Base-by-base conservation (phyloP, 2,329 filamentous ascomycete genomes). In the Calonectria pseudoturangicola region DNA sequence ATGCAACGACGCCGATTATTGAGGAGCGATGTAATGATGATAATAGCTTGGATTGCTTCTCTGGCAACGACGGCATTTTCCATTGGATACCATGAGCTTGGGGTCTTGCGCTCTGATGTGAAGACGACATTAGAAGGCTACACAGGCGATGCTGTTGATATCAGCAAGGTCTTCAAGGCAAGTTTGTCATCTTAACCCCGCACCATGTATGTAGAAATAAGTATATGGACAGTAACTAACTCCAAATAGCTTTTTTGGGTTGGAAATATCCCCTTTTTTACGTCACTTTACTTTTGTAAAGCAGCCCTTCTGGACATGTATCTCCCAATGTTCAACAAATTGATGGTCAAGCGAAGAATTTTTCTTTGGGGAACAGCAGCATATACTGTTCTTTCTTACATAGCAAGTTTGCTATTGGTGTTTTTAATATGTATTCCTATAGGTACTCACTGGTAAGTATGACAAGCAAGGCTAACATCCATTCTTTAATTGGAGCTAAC, bases 281-380 rank as follows among this genome's bases (percentile, higher is more conserved):
- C 54, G 7, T 3, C 54, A 3, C 33, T 60, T 28, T 60, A 60
- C 21, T 41, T 36, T 21, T 60, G 54, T 18, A 60, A 60, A n/a
- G 54, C 36, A 16, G 21, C 54, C 5, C 39, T 60, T 4, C 30
- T 60, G 7, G 54, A 60, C 21, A 60, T 60, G 54, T 60, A 60
- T 18, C 13, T 60, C 13, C 54, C 54, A 3, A 60, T 60, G 54
- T 60, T 60, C 25, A 33, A 60, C 8, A 60, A 60, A 18, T 9
- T 60, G 54, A 60, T 60, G 54, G 54, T 60, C 12, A 60, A 41
- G 36, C n/a, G 54, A 15, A 39, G 54, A 41, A 60, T 41, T 5
- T 25, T 60, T 4, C 33, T 60, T 18, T 60, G 54, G 54, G 5
- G n/a, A 13, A 41, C 54, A 25, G 54, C 33, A 39, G 33, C 21